Percentiles rank a stretch among this genome's conserved stretches.
phyloP scores from a whole-genome alignment of 2,329 filamentous ascomycete genomes.

The Zasmidium angulare region DNA sequence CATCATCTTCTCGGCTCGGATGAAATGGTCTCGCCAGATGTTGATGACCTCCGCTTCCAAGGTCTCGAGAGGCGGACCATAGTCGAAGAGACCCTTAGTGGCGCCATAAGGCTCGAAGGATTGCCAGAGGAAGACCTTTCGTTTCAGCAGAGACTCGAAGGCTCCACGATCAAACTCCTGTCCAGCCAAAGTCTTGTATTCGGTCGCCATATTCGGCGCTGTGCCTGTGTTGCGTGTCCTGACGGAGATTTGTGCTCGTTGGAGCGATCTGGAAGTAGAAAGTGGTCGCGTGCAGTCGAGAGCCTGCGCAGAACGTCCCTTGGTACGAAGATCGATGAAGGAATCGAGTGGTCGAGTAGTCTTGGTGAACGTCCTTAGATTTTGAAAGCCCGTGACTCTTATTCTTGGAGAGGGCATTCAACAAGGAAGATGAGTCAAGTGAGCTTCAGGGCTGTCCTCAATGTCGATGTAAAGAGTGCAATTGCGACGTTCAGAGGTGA shows the following conservation, averaged over 20 bases:
- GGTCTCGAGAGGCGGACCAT: conserved; percentile 83
- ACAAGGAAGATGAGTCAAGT: conserved; percentile 15
- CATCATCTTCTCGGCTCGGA: conserved; percentile 91
- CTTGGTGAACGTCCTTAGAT: not conserved
- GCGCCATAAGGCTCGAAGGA: conserved; percentile 84
- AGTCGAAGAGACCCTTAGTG: conserved; percentile 71
- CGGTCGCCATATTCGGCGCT: conserved; percentile 54
- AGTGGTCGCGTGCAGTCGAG: conserved; percentile 8
- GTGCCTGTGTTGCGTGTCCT: conserved; percentile 38
- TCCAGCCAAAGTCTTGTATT: conserved; percentile 78
- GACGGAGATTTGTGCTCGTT: conserved; percentile 27
- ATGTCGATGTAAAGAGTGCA: not conserved
- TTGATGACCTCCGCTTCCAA: conserved; percentile 87
- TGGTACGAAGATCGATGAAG: not conserved
- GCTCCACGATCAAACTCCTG: conserved; percentile 80
- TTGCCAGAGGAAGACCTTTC: conserved; percentile 91
- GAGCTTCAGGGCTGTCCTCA: not conserved
- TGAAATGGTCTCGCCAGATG: conserved; percentile 88
- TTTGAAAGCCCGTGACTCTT: conserved; percentile 16
- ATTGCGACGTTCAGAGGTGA: not conserved
- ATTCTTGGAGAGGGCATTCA: conserved; percentile 16
- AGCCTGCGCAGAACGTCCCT: conserved; percentile 1
- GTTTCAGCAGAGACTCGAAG: conserved; percentile 82
- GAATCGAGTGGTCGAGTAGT: not conserved
- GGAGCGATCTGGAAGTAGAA: conserved; percentile 16